Percentiles rank a stretch among this genome's conserved stretches.
phyloP scores from a whole-genome alignment of 2,329 filamentous ascomycete genomes.

The Nemania sp. region DNA sequence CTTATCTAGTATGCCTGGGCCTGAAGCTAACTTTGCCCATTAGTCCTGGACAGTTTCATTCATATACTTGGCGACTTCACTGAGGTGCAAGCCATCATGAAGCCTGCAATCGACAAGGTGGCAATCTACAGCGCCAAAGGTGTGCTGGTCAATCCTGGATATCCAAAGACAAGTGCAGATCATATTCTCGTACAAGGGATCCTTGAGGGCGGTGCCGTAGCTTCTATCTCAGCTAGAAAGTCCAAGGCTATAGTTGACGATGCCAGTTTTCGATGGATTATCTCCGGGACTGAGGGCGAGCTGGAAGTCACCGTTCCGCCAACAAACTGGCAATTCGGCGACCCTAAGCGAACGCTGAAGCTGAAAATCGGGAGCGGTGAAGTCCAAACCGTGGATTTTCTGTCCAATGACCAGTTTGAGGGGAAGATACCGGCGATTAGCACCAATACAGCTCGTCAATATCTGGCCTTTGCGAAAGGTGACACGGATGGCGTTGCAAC shows the following conservation, averaged over 20 bases:
- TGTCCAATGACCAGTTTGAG: conserved; percentile 26
- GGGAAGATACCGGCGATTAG: conserved; percentile 29
- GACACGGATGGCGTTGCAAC: conserved; percentile 31
- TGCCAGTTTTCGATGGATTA: conserved; percentile 51
- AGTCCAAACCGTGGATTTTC: conserved; percentile 31
- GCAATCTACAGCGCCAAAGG: conserved; percentile 44
- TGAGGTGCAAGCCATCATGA: conserved; percentile 45
- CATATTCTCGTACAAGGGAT: conserved; percentile 52
- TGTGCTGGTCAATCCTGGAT: conserved; percentile 41
- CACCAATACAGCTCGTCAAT: conserved; percentile 41
- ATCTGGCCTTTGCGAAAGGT: conserved; percentile 44
- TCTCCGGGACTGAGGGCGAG: conserved; percentile 55
- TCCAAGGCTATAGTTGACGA: conserved; percentile 40
- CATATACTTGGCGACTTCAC: conserved; percentile 52
- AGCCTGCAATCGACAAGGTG: conserved; percentile 41
- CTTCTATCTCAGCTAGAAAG: conserved; percentile 48
- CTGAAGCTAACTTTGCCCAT: background rate
- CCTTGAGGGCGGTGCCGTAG: conserved; percentile 49
- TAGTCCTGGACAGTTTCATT: conserved; percentile 52
- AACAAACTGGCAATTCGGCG: conserved; percentile 40
- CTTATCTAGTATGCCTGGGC: background rate
- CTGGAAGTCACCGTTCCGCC: conserved; percentile 45
- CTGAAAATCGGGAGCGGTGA: conserved; percentile 39
- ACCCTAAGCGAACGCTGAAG: conserved; percentile 32
- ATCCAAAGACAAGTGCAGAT: conserved; percentile 51